A percentile compares a stretch with the other conserved stretches of the same genome.
Conservation (phyloP, 1,139 yeast species). For the Taphrina communis region DNA sequence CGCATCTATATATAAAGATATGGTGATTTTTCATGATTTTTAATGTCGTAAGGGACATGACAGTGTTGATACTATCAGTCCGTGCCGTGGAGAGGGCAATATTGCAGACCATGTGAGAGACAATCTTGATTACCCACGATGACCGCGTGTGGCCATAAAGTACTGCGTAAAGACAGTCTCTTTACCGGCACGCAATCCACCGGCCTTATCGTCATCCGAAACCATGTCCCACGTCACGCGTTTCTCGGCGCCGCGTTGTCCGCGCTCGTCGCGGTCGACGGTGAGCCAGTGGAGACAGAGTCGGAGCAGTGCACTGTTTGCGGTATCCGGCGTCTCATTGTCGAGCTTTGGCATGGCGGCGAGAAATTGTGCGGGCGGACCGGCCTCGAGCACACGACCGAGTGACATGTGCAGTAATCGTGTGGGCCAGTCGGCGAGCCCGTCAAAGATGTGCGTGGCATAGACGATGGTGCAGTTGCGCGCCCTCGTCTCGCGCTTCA, state of each 20-base stretch:
- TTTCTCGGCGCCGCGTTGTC: slow-evolving; percentile 52
- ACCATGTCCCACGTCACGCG: slow-evolving; percentile 50
- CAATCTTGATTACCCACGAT: neutral
- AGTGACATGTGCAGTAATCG: slow-evolving; percentile 76
- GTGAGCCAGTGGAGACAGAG: slow-evolving; percentile 55
- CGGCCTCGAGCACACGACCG: slow-evolving; percentile 59
- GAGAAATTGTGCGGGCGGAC: slow-evolving; percentile 42
- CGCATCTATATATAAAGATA: neutral
- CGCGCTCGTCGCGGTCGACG: slow-evolving; percentile 58
- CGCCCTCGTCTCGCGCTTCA: slow-evolving; percentile 68
- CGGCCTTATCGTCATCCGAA: slow-evolving; percentile 44
- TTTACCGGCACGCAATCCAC: slow-evolving; percentile 42
- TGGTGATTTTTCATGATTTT: neutral
- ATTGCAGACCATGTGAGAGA: neutral
- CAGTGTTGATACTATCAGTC: slow-evolving; percentile 1
- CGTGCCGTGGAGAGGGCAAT: too few relatives aligned
- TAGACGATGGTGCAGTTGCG: slow-evolving; percentile 78
- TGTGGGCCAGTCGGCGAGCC: slow-evolving; percentile 88
- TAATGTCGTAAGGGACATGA: neutral
- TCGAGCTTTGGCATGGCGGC: slow-evolving; percentile 1
- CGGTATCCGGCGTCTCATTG: slow-evolving; percentile 45
- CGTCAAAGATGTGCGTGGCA: slow-evolving; percentile 97
- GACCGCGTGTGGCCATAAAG: slow-evolving; percentile 43
- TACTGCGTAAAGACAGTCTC: slow-evolving; percentile 44
- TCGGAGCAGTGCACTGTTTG: slow-evolving; percentile 52